Evolutionary conservation across 441 rosid species (phyloP).

Genomic region (Croton setiger): DNA sequence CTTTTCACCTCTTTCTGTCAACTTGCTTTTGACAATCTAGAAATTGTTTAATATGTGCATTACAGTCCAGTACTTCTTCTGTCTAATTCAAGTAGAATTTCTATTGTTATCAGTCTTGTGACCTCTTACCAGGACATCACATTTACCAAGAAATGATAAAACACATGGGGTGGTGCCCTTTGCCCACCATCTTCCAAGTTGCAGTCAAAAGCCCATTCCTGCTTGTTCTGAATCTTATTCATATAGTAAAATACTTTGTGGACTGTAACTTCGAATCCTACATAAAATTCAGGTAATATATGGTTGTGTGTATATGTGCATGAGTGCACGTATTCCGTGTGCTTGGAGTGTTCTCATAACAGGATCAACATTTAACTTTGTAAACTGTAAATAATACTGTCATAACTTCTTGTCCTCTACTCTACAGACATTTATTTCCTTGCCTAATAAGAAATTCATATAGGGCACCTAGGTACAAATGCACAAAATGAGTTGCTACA

Average conservation of each 20-base stretch:
- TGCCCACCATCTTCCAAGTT: constrained; percentile 21
- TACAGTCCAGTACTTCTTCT: constrained; percentile 44
- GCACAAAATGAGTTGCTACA: neutral
- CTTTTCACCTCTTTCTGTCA: constrained; percentile 21
- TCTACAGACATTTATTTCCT: neutral
- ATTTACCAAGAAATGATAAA: constrained; percentile 27
- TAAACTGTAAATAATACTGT: neutral
- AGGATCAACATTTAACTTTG: neutral
- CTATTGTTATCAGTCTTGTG: constrained; percentile 43
- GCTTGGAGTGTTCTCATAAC: neutral
- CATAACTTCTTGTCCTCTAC: no score
- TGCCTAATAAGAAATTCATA: neutral
- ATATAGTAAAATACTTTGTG: constrained; percentile 8
- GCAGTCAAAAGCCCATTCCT: constrained; percentile 40
- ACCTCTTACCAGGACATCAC: constrained; percentile 53
- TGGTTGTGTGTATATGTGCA: neutral
- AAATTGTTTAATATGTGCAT: constrained; percentile 26
- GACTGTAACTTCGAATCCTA: no score
- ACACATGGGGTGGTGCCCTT: constrained; percentile 31
- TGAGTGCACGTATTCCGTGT: neutral
- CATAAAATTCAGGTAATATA: neutral
- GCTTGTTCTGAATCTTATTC: constrained; percentile 30
- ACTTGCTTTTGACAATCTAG: constrained; percentile 27
- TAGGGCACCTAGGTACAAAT: neutral
- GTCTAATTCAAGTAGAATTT: constrained; percentile 41